Conservation (phyloP, 768 basidiomycete genomes). For the Crassisporium funariophilum region DNA sequence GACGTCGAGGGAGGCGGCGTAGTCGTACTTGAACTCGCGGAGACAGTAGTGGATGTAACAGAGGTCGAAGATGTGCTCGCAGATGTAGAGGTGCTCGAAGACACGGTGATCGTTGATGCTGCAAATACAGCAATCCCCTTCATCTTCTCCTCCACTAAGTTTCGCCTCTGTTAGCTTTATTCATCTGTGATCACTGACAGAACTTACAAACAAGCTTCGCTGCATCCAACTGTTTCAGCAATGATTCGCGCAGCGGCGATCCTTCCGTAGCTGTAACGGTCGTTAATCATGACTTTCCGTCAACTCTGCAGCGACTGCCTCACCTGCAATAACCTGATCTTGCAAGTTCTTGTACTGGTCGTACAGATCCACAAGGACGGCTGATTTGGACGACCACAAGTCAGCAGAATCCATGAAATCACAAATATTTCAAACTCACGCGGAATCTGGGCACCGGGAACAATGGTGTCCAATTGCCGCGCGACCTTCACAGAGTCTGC, state of each 20-base stretch:
- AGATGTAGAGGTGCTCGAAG: neutral
- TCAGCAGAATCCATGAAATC: neutral
- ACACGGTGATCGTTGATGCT: neutral
- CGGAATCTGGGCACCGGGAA: slow-evolving; percentile 11
- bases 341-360: slow-evolving; percentile 22
- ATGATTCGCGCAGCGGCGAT: slow-evolving; percentile 1
- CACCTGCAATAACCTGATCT: slow-evolving; percentile 17
- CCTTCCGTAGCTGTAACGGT: slow-evolving; percentile 9
- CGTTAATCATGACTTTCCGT: neutral
- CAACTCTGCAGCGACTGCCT: neutral
- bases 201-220: slow-evolving; percentile 12
- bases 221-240: slow-evolving; percentile 4
- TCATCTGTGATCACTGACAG: neutral
- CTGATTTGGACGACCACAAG: no score
- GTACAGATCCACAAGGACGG: slow-evolving; percentile 22
- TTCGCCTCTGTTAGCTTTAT: neutral
- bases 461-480: slow-evolving; percentile 13
- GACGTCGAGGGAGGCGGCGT: slow-evolving; percentile 2
- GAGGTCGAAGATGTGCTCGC: neutral
- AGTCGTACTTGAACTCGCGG: slow-evolving; percentile 5
- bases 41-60: neutral
- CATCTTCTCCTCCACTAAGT: slow-evolving; percentile 14
- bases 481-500: neutral
- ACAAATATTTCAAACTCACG: slow-evolving; percentile 9
- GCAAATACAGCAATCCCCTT: slow-evolving; percentile 16